Percentiles rank a stretch among this genome's conserved stretches.
Evolutionary conservation across 768 basidiomycete species (phyloP).

Genomic region (Hygrophoropsis aurantiaca): DNA sequence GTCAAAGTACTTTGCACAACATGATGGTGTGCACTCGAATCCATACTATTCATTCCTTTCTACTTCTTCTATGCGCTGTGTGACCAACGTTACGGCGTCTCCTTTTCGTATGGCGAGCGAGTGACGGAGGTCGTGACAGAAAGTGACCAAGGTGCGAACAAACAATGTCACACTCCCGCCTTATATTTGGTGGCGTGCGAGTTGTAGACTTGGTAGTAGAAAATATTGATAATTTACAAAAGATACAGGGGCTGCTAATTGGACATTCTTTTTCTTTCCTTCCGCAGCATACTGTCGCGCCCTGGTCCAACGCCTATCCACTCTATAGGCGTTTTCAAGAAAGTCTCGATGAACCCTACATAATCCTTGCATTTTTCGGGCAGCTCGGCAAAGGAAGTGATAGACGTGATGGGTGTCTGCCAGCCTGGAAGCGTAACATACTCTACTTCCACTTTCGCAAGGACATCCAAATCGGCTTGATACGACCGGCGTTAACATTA

Average conservation of each 20-base stretch:
- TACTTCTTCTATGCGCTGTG: conserved; percentile 22
- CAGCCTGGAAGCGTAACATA: conserved; percentile 93
- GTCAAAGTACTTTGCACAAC: conserved; percentile 31
- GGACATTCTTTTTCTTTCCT: conserved; percentile 13
- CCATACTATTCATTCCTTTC: conserved; percentile 31
- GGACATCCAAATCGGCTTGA: conserved; percentile 79
- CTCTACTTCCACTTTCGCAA: conserved; percentile 77
- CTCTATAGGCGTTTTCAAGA: conserved; percentile 69
- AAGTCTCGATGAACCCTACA: conserved; percentile 81
- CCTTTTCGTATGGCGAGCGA: conserved; percentile 12
- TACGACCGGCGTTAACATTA: not conserved
- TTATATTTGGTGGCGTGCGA: conserved; percentile 22
- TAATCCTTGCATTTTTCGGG: conserved; percentile 87
- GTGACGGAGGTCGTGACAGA: conserved; percentile 35
- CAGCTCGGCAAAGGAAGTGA: conserved; percentile 66
- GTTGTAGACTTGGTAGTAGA: not conserved
- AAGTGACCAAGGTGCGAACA: conserved; percentile 25
- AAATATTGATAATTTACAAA: not conserved
- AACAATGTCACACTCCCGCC: conserved; percentile 18
- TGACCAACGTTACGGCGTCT: conserved; percentile 5
- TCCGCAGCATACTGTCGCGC: conserved; percentile 70
- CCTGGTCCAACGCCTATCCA: conserved; percentile 95
- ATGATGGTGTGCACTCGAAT: conserved; percentile 31
- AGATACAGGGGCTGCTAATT: conserved; percentile 16
- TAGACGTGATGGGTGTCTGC: conserved; percentile 71